phyloP scores from a whole-genome alignment of 2,329 filamentous ascomycete species.

The Annulohypoxylon truncatum region DNA sequence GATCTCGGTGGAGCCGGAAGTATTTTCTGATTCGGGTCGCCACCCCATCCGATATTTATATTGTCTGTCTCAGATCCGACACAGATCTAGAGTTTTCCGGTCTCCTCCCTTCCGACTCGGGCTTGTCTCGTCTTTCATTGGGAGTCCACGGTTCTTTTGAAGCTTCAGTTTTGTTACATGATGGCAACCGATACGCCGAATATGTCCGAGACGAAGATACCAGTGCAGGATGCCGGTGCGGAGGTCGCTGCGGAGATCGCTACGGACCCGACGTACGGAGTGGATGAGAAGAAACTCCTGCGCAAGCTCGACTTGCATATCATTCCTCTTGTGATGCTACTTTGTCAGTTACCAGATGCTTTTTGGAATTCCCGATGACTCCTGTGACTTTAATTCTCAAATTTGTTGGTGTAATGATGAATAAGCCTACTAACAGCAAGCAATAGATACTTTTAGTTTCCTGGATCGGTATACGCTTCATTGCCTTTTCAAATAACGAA shows the following conservation, averaged over 20 bases:
- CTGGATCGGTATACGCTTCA: constrained; percentile 69
- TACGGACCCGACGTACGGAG: constrained; percentile 34
- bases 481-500: neutral
- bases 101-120: neutral
- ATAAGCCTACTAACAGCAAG: constrained; percentile 17
- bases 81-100: neutral
- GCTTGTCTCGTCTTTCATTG: neutral
- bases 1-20: constrained; percentile 22
- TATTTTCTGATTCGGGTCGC: constrained; percentile 14
- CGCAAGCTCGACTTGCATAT: constrained; percentile 73
- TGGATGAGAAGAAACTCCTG: constrained; percentile 68
- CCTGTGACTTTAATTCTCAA: neutral
- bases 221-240: constrained; percentile 19
- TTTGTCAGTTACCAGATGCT: constrained; percentile 57
- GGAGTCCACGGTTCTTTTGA: neutral
- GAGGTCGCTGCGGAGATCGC: constrained; percentile 20
- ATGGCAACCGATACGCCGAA: constrained; percentile 33
- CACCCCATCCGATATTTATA: constrained; percentile 11
- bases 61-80: neutral
- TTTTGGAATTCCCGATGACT: neutral
- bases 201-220: constrained; percentile 39
- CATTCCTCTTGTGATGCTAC: constrained; percentile 73
- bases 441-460: constrained; percentile 74
- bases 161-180: neutral
- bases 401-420: neutral